Percentiles rank a stretch among this genome's conserved stretches.
Conservation (phyloP, 768 basidiomycete genomes). For the Pleurotus tuber-regium region DNA sequence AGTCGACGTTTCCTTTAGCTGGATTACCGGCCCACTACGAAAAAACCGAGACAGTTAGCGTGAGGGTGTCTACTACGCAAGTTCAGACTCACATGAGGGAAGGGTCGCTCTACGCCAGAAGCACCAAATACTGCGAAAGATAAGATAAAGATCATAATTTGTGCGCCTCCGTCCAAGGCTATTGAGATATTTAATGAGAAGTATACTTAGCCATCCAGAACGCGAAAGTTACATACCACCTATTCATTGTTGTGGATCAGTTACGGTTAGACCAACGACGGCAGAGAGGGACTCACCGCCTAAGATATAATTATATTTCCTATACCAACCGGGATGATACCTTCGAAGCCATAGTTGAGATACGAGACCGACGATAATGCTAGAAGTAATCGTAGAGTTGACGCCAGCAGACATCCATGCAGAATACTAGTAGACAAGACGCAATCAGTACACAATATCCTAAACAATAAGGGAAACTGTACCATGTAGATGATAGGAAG, state of each 20-base stretch:
- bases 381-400: slow-evolving; percentile 47
- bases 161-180: slow-evolving; percentile 63
- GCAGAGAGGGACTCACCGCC: slow-evolving; percentile 35
- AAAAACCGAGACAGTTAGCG: slow-evolving; percentile 6
- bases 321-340: slow-evolving; percentile 65
- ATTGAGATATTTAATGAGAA: neutral
- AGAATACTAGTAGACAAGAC: slow-evolving; percentile 29
- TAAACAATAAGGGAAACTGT: neutral
- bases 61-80: neutral
- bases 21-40: slow-evolving; percentile 56
- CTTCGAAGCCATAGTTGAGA: slow-evolving; percentile 61
- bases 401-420: slow-evolving; percentile 49
- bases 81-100: slow-evolving; percentile 38
- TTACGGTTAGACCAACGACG: neutral
- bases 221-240: slow-evolving; percentile 1
- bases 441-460: neutral
- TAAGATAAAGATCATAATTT: slow-evolving; percentile 62
- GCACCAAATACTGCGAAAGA: slow-evolving; percentile 68
- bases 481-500: slow-evolving; percentile 58
- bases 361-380: slow-evolving; percentile 49
- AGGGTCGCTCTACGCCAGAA: slow-evolving; percentile 44
- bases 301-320: slow-evolving; percentile 63
- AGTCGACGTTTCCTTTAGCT: slow-evolving; percentile 48
- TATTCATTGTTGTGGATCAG: neutral
- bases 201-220: neutral